Base-by-base conservation (phyloP, 257 asterid species). In the Lithospermum erythrorhizon region DNA sequence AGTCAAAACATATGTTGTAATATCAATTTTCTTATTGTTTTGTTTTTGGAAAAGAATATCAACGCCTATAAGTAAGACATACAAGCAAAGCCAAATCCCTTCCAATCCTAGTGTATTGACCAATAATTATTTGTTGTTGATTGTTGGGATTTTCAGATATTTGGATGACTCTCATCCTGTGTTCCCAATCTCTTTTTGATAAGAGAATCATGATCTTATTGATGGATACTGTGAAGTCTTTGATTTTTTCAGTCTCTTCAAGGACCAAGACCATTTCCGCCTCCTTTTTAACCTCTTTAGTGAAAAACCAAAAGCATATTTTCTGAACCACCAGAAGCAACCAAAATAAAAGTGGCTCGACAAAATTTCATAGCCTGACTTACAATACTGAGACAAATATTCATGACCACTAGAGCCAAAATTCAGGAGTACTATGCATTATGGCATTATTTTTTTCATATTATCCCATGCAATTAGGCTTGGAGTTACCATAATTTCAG, bases 401-500 rank as follows among this genome's bases (percentile, higher is more conserved):
- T 41, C 49, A 41, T 56, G 54, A 57, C 57, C 49, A 23, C 21
- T 15, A 64, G 2, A 25, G 57, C 32, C 63, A 56, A 65, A 19
- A 23, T 41, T 35, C 45, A 35, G 32, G 32, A 35, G 49, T 41
- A 41, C 49, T 41, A 3, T 11, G 15, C 49, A 41, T 41, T 41
- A 1, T 41, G 17, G 17, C 49, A 41, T 41, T 41, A 25, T 2
- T 25, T 25, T 25, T 2, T 2, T 25, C 4, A 16, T 45, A 41
- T 9, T 23, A 11, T 51, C 59, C 32, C 24, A 51, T 41, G 49
- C 49, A 49, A 66, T 41, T 18, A 17, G 53, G 55, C 13, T 22
- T 55, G 68, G 24, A 56, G 60, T 56, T 19, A 56, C 52, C 70
- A 49, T 58, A 25, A 49, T 66, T 59, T 66, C 15, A 21, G 65